Evolutionary conservation across 1,284 basidiomycete genomes (phyloP), one percentile per base, ranked within the genome.

Genomic region (Apiotrichum laibachii): DNA sequence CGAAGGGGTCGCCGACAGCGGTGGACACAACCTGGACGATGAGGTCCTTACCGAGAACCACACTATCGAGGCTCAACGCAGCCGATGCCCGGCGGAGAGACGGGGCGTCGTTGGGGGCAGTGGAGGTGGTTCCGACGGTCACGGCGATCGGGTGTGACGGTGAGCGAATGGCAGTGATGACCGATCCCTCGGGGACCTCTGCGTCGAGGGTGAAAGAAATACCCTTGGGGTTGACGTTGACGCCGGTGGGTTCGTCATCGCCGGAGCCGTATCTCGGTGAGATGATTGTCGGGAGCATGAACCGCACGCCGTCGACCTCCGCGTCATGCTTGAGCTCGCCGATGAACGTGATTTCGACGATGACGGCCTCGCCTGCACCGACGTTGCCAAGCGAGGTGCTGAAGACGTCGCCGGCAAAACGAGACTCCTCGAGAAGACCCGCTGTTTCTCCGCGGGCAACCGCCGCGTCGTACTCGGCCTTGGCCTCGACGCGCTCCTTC

Each of bases 401-500:
- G 47, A 62, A 59, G 21, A 57, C 46, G 40, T 60, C 63, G 16
- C 37, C 44, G 12, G 68, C 66, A 5, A 56, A 60, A 13, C 45
- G 39, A 2, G 58, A 55, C 60, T 72, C 67, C 22, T 65, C 62
- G 19, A 68, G 67, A 43, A 86, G 67, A 0, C 80, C 83, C 0
- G 84, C 77, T 4, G 72, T 64, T 60, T 77, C 77, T 2, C 82
- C 83, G 16, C 77, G 68, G 3, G 71, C 65, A 1, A 81, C 47
- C 1, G 83, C 85, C 26, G 70, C 67, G 44, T 80, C 75, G 47
- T 81, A 83, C 22, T 79, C 75, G 50, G 75, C 65, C 16, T 70
- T 67, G 0, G 85, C 86, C 52, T 76, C 65, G 2, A 72, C 72
- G 50, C 79, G 83, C 61, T 85, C 83, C 64, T 83, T 83, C 13